Base-by-base conservation (phyloP, 2,329 filamentous ascomycete species). In the Ophiostoma montium region DNA sequence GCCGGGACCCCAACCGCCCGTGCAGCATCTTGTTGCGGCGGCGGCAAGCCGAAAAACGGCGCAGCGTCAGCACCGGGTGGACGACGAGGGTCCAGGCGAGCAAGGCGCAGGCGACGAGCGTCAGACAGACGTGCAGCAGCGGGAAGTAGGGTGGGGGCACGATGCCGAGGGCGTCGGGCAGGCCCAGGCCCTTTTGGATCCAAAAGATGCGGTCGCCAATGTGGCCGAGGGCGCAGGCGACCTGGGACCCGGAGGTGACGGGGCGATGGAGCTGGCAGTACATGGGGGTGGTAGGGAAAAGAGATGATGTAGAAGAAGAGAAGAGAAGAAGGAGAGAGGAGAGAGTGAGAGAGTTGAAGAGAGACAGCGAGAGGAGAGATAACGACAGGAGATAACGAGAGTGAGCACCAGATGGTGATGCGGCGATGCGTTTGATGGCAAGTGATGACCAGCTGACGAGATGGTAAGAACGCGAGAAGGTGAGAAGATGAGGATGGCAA, bases 91-190 rank as follows among this genome's bases (percentile, higher is more conserved):
- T 33, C 42, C 42, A 44, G 27, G 16, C 42, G 30, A 44, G 42
- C 42, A 44, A 30, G 5, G 10, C 42, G n/a, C 27, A 32, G 9
- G 27, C 38, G 32, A 52, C 43, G 16, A 23, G 38, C 6, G 50
- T 52, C 33, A 52, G 42, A 27, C 44, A 38, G 48, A 52, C 44
- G 39, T 52, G 50, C 16, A 52, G 43, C n/a, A 52, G 47, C 23
- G 50, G 50, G 18, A 52, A 52, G 45, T 52, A 52, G 27, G 50
- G 50, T 41, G 50, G 50, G 12, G 50, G 50, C 31, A 52, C 50
- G 35, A 52, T 18, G 45, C 50, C 50, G 23, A 52, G 47, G 13
- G 39, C 33, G 33, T 52, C 50, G 12, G 50, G 50, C 27, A 52
- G 35, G n/a, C 30, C 39, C 10, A 52, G 35, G 36, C 47, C 47